Conservation (phyloP, 495 filamentous ascomycete genomes). For the Astrothelium macrocarpum region DNA sequence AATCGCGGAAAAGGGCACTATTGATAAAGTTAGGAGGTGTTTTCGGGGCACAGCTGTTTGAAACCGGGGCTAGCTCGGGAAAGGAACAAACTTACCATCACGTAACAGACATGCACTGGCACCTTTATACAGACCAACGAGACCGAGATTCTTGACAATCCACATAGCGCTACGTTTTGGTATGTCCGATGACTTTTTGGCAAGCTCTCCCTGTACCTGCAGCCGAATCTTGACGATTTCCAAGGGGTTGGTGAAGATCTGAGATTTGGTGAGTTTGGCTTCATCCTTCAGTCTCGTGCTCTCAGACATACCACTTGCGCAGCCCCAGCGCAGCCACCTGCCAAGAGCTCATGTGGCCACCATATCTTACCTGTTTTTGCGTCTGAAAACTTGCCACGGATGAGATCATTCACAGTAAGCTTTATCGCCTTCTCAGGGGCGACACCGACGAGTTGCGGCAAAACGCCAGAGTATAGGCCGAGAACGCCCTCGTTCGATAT, state of each 20-base stretch:
- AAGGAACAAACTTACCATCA: constrained; percentile 40
- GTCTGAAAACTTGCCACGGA: constrained; percentile 66
- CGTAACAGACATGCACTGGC: constrained; percentile 92
- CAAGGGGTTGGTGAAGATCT: constrained; percentile 94
- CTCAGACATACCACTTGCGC: constrained; percentile 82
- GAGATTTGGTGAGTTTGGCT: not conserved
- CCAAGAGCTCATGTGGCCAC: constrained; percentile 62
- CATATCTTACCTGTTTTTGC: constrained; percentile 66
- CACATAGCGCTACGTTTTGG: constrained; percentile 88
- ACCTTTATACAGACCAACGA: constrained; percentile 95
- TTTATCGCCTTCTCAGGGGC: constrained; percentile 99
- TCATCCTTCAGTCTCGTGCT: not conserved
- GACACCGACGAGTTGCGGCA: constrained; percentile 92
- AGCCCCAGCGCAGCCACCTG: constrained; percentile 82
- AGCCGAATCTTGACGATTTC: constrained; percentile 99
- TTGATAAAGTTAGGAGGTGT: constrained; percentile 10
- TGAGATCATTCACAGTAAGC: constrained; percentile 91
- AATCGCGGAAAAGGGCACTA: constrained; percentile 91
- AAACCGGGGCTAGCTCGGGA: not conserved
- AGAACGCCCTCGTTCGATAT: constrained; percentile 81
- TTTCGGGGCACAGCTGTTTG: not conserved
- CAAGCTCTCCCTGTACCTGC: constrained; percentile 92
- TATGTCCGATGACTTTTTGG: constrained; percentile 64
- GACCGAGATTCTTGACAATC: constrained; percentile 91
- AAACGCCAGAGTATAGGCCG: constrained; percentile 86